Percentiles rank a stretch among this genome's conserved stretches.
phyloP scores from a whole-genome alignment of 2,329 filamentous ascomycete genomes.

The Aaosphaeria pasadenensis region DNA sequence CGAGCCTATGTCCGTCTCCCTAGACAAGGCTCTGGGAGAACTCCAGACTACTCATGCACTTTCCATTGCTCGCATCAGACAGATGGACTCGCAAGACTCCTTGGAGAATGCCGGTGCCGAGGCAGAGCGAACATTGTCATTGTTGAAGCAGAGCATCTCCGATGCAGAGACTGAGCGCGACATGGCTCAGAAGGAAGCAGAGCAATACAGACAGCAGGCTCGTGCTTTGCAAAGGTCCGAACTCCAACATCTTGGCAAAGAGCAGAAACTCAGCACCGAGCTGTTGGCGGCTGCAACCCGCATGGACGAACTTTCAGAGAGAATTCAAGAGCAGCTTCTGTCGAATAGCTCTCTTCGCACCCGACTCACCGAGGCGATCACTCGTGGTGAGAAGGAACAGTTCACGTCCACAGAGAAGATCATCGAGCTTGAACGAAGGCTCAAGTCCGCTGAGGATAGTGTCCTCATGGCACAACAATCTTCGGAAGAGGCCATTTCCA shows the following conservation, averaged over 20 bases:
- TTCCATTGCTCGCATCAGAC: conserved; percentile 64
- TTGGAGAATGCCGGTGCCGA: conserved; percentile 41
- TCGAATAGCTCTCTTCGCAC: conserved; percentile 72
- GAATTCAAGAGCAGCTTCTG: conserved; percentile 78
- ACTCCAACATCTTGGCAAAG: conserved; percentile 54
- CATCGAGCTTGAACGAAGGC: conserved; percentile 74
- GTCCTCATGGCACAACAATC: conserved; percentile 78
- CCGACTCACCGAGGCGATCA: conserved; percentile 75
- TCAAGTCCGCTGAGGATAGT: conserved; percentile 80
- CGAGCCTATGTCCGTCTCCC: conserved; percentile 65
- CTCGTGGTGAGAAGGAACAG: conserved; percentile 81
- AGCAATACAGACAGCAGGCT: conserved; percentile 61
- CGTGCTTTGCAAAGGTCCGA: conserved; percentile 57
- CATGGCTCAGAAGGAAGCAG: conserved; percentile 64
- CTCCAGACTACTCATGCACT: conserved; percentile 69
- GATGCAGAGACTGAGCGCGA: conserved; percentile 71
- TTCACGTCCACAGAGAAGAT: conserved; percentile 77
- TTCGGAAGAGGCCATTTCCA: conserved; percentile 78
- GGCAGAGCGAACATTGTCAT: conserved; percentile 60
- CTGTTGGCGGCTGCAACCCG: conserved; percentile 71
- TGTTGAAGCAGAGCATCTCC: conserved; percentile 66
- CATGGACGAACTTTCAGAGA: conserved; percentile 73
- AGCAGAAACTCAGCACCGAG: conserved; percentile 65
- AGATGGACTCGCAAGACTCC: conserved; percentile 54
- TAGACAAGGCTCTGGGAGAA: conserved; percentile 72